Evolutionary conservation across 2,329 filamentous ascomycete genomes (phyloP), one percentile per base, ranked within the genome.

Genomic region (Fusarium austroafricanum): DNA sequence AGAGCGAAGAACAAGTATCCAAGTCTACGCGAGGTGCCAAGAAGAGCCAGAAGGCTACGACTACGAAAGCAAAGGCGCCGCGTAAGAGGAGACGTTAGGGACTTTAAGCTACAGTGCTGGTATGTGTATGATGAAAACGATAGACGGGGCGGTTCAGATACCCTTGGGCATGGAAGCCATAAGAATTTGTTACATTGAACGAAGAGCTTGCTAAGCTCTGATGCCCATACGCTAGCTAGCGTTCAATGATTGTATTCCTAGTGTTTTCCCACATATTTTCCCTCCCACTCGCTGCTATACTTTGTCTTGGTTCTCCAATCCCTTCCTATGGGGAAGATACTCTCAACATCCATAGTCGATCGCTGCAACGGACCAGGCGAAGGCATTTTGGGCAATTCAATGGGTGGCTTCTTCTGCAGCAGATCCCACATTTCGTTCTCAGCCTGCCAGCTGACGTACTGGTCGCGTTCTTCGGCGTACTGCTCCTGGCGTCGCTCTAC

Each of bases 341-440:
- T 75, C 55, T 80, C 78, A 8, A 82, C 73, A 6, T 76, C 75
- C 49, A 75, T 45, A 17, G 70, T 77, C 14, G 73, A 75, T 33
- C 73, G 73, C 28, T 71, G 68, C 23, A 73, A 35, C 15, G 65
- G 71, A 6, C 73, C 76, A 2, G 75, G 75, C 20, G 76, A 72
- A 8, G 74, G 73, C 26, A 71, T 62, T 67, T 73, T 79, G 10
- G 75, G 72, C 45, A 78, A 40, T 26, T 76, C 76, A 58, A 73
- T 72, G 1, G 79, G 80, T 4, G 81, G 80, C 31, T 75, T 72
- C 70, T 74, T 76, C 39, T 79, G 79, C 20, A 86, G 61, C 17
- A 85, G 58, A 11, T 74, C 70, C 84, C 84, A 86, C 76, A 87
- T 75, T 44, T 77, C 73, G 26, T 69, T 62, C 68, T 86, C 84